These are phyloP conservation scores for Dendryphion nanum DNA, from an alignment of 2,329 filamentous ascomycete species.

Conservation along the genomic window DNA sequence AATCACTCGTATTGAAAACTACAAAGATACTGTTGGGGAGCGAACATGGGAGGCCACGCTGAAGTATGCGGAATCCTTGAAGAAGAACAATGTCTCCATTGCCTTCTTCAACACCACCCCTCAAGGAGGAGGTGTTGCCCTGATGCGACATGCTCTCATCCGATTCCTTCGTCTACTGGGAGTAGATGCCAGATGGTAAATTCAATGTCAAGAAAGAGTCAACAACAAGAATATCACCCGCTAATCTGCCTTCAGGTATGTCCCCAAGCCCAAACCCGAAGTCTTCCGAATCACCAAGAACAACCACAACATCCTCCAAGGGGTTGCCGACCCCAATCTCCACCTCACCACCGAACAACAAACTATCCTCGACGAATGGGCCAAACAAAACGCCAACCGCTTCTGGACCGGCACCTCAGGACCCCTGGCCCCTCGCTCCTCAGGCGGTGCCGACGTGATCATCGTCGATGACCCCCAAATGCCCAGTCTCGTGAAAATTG, in stretches of 20 bases:
- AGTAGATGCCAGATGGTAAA: conserved; percentile 72
- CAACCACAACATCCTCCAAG: conserved; percentile 85
- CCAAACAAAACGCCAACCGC: conserved; percentile 67
- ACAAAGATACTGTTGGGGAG: conserved; percentile 59
- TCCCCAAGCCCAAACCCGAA: conserved; percentile 75
- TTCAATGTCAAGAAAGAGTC: conserved; percentile 6
- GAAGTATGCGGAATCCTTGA: conserved; percentile 62
- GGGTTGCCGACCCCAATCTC: conserved; percentile 65
- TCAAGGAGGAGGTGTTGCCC: conserved; percentile 77
- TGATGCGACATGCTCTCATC: conserved; percentile 78
- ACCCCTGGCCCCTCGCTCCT: conserved; percentile 61
- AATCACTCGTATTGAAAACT: conserved; percentile 57
- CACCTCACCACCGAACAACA: conserved; percentile 64
- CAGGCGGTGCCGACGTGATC: conserved; percentile 74
- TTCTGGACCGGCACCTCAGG: conserved; percentile 72
- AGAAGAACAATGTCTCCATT: conserved; percentile 63
- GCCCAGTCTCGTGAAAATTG: conserved; percentile 73
- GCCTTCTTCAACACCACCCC: conserved; percentile 80
- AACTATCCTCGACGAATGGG: conserved; percentile 67
- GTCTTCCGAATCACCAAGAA: conserved; percentile 84
- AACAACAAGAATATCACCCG: no score
- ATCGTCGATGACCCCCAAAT: conserved; percentile 84
- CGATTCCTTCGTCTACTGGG: conserved; percentile 66
- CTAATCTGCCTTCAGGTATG: conserved; percentile 49
- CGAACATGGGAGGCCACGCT: conserved; percentile 66